A percentile compares a stretch with the other conserved stretches of the same genome.
Conservation (phyloP, 768 basidiomycete species). For the Dentipellis sp. region DNA sequence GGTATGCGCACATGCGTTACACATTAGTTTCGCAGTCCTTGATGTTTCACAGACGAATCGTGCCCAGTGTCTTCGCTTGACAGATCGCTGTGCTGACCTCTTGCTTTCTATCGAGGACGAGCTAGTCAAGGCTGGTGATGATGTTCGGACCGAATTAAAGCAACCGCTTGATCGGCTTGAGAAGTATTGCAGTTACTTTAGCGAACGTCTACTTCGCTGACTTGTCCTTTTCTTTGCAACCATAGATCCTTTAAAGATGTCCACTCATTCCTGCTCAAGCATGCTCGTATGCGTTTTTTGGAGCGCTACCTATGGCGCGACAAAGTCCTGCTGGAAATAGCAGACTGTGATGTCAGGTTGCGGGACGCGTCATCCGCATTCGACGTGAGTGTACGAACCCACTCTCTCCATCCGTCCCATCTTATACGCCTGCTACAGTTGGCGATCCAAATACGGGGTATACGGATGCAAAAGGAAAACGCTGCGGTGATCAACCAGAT, state of each 20-base stretch:
- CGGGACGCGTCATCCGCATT: slow-evolving; percentile 50
- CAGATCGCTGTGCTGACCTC: slow-evolving; percentile 63
- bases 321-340: slow-evolving; percentile 49
- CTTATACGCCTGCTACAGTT: slow-evolving; percentile 22
- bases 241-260: slow-evolving; percentile 35
- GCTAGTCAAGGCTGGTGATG: slow-evolving; percentile 46
- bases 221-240: neutral
- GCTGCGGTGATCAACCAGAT: slow-evolving; percentile 18
- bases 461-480: too few relatives aligned
- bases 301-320: slow-evolving; percentile 72
- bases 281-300: slow-evolving; percentile 59
- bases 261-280: slow-evolving; percentile 43
- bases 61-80: slow-evolving; percentile 57
- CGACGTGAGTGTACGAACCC: slow-evolving; percentile 24
- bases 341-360: slow-evolving; percentile 41
- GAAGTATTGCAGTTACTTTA: slow-evolving; percentile 28
- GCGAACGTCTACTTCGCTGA: neutral
- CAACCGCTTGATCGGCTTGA: slow-evolving; percentile 42
- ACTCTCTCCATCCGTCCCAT: neutral
- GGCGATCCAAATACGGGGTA: slow-evolving; percentile 35
- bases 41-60: slow-evolving; percentile 45
- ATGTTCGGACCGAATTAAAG: slow-evolving; percentile 38
- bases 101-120: slow-evolving; percentile 55
- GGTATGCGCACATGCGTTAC: slow-evolving; percentile 23
- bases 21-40: neutral